Evolutionary conservation across 768 basidiomycete species (phyloP), one percentile per base, ranked within the genome.

Genomic region (Termitomyces sp.): DNA sequence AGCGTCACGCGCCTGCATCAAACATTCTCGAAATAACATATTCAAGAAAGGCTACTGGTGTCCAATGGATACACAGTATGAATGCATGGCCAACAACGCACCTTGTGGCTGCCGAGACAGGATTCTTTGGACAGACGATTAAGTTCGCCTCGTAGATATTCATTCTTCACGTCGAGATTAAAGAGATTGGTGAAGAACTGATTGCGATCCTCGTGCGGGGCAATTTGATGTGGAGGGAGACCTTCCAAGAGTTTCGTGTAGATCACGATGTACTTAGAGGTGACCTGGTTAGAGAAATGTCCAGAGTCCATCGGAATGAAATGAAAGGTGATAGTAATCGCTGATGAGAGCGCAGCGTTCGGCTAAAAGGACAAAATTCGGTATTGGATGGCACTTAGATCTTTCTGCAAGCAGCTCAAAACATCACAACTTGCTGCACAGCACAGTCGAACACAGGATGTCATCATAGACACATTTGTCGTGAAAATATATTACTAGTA

Each of bases 171-270:
- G 1, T 84, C 80, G 47, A 87, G 74, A 34, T 77, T 70, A 34
- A 89, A 76, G 8, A 86, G 70, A 59, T 79, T 76, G 5, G 77
- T 72, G 78, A 83, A 89, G 72, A 88, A 85, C 53, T 75, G 74
- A 5, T 74, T 70, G 8, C 73, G 67, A 55, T 79, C 73, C 32
- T 79, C 77, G 49, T 76, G 77, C 5, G 83, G 80, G 38, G 71
- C 70, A 52, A 85, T 79, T 51, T 80, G 72, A 36, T 70, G 67
- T 10, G 82, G 77, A 29, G 76, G 68, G 34, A 77, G 66, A 12
- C 85, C 82, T 70, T 85, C 78, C 48, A 87, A 76, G 25, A 87
- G 74, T 61, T 81, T 83, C 50, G 69, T 75, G 65, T 83, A 82
- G 12, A 75, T 75, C 0, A 71, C 68, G 54, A 81, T 72, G 57